A percentile compares a stretch with the other conserved stretches of the same genome.
phyloP scores from a whole-genome alignment of 1,139 yeast genomes.

The Scheffersomyces quercinus region DNA sequence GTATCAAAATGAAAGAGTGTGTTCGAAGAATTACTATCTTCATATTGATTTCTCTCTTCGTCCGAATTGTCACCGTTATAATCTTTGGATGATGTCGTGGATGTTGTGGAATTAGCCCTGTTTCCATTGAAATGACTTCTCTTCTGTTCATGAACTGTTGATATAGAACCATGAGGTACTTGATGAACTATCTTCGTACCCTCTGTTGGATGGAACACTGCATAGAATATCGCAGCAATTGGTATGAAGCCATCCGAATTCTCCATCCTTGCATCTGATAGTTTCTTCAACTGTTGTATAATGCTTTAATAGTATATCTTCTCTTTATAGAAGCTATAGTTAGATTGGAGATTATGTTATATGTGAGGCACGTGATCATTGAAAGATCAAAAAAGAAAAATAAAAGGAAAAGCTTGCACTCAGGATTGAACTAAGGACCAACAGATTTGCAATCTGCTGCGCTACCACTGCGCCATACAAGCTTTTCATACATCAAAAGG shows the following conservation, averaged over 20 bases:
- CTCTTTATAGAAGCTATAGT: too few species aligned
- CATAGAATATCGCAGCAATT: slow-evolving; percentile 81
- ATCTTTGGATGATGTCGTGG: not conserved
- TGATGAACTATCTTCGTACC: slow-evolving; percentile 95
- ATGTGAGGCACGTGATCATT: not conserved
- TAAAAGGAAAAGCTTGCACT: slow-evolving; percentile 39
- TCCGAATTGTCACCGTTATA: not conserved
- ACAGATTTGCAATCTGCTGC: slow-evolving; percentile 59
- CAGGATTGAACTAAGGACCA: slow-evolving; percentile 56
- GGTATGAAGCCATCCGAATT: slow-evolving; percentile 70
- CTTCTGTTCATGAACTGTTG: slow-evolving; percentile 18
- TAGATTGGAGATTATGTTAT: not conserved
- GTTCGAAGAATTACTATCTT: slow-evolving; percentile 1
- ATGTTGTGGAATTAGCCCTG: not conserved
- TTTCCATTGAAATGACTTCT: not conserved
- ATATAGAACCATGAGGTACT: slow-evolving; percentile 70
- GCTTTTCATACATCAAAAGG: slow-evolving; percentile 16
- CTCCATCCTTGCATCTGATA: slow-evolving; percentile 24
- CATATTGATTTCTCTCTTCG: slow-evolving; percentile 1
- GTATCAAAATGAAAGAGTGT: slow-evolving; percentile 74
- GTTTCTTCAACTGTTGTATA: too few species aligned
- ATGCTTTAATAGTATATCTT: too few species aligned
- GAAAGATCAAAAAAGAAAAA: slow-evolving; percentile 2
- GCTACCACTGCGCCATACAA: slow-evolving; percentile 58
- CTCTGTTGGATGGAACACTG: slow-evolving; percentile 92